Evolutionary conservation across 2,329 filamentous ascomycete species (phyloP).

Genomic region (Zymoseptoria passerinii): DNA sequence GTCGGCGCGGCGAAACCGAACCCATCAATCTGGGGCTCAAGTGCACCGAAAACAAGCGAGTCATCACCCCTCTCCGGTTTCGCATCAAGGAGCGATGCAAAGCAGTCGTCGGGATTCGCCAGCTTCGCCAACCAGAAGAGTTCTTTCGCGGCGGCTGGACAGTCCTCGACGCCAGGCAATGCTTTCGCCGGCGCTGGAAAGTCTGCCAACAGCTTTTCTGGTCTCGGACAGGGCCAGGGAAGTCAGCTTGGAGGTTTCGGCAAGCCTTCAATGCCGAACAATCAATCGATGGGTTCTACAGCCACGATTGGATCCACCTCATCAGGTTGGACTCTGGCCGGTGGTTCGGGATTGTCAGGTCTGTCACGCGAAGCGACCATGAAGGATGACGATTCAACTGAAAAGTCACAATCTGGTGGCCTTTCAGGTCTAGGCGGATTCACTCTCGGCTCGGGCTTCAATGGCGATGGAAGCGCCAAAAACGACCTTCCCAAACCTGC

Average conservation of each 20-base stretch:
- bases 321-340: constrained; percentile 10
- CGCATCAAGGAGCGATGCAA: background rate
- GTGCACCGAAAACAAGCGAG: background rate
- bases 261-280: constrained; percentile 7
- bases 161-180: background rate
- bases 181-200: background rate
- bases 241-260: constrained; percentile 14
- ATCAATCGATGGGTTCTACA: constrained; percentile 34
- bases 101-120: background rate
- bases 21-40: constrained; percentile 15
- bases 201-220: background rate
- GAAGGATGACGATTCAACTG: constrained; percentile 10
- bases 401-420: constrained; percentile 4
- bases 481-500: constrained; percentile 49
- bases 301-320: constrained; percentile 31
- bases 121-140: background rate
- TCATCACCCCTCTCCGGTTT: background rate
- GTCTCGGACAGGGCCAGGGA: background rate
- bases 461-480: constrained; percentile 53
- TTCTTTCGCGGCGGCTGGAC: background rate
- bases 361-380: constrained; percentile 25
- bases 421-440: constrained; percentile 44
- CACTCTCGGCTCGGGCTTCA: constrained; percentile 61
- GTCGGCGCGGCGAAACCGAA: constrained; percentile 20
- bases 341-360: constrained; percentile 17